These are phyloP conservation scores for Senecio squalidus DNA, from an alignment of 140 eudicot genomes.

Conservation along the genomic window DNA sequence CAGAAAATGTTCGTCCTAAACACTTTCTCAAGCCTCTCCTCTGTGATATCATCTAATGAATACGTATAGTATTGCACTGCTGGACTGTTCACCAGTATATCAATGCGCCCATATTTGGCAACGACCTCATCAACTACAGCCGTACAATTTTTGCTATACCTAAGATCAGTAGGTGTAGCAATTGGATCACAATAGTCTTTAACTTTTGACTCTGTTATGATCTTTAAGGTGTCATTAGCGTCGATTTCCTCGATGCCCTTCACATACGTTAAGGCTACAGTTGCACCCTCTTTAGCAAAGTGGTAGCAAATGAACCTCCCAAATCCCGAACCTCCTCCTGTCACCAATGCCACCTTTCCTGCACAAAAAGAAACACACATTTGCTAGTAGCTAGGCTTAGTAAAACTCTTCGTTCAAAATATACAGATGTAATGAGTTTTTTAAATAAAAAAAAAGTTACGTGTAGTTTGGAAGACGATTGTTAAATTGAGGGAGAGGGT, in stretches of 20 bases:
- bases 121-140: constrained; percentile 33
- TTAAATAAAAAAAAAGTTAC: too few species aligned
- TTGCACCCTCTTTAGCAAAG: constrained; percentile 21
- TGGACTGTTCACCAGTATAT: constrained; percentile 36
- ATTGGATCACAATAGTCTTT: constrained; percentile 22
- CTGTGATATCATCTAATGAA: constrained; percentile 13
- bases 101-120: constrained; percentile 31
- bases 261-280: constrained; percentile 20
- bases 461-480: constrained; percentile 24
- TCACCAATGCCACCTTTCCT: constrained; percentile 24
- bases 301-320: constrained; percentile 21
- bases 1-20: constrained; percentile 34
- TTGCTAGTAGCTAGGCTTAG: background rate
- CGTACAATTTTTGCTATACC: constrained; percentile 35
- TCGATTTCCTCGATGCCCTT: constrained; percentile 18
- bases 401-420: too few species aligned
- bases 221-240: background rate
- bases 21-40: constrained; percentile 30
- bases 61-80: constrained; percentile 34
- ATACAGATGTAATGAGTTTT: too few species aligned
- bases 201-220: constrained; percentile 6
- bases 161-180: constrained; percentile 23
- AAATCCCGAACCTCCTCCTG: constrained; percentile 23
- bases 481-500: constrained; percentile 18
- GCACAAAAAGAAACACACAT: background rate